A percentile compares a stretch with the other conserved stretches of the same genome.
Conservation (phyloP, 2,329 filamentous ascomycete genomes). For the Aspergillus phoenicis region DNA sequence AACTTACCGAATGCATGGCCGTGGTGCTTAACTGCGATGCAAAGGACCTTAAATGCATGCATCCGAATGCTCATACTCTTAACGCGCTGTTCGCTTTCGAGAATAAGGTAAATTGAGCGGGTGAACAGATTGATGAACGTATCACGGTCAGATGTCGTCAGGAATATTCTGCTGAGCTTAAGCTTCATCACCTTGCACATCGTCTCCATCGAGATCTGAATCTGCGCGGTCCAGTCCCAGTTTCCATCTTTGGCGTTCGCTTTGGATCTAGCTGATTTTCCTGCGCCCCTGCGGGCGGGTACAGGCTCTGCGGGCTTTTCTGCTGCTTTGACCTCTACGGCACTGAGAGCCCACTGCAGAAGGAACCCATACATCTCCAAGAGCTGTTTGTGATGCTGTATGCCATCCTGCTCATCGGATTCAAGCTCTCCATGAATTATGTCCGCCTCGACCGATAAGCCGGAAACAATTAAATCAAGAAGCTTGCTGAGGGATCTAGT, state of each 20-base stretch:
- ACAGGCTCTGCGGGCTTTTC: conserved; percentile 79
- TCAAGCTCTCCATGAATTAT: conserved; percentile 83
- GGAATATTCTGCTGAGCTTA: conserved; percentile 87
- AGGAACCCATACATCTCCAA: conserved; percentile 94
- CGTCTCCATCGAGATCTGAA: conserved; percentile 83
- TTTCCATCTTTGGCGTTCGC: conserved; percentile 67
- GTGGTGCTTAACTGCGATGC: conserved; percentile 95
- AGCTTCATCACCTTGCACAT: conserved; percentile 97
- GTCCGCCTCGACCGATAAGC: conserved; percentile 81
- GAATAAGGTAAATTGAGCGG: conserved; percentile 85
- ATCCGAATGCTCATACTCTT: conserved; percentile 89
- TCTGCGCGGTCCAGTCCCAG: conserved; percentile 87
- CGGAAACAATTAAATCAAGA: conserved; percentile 85
- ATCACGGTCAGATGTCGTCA: conserved; percentile 94
- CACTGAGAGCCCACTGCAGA: conserved; percentile 90
- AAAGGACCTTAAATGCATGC: conserved; percentile 96
- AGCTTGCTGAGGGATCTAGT: conserved; percentile 86
- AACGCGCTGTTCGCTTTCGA: conserved; percentile 90
- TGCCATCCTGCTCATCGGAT: conserved; percentile 83
- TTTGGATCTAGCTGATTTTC: conserved; percentile 73
- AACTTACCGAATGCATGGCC: conserved; percentile 85
- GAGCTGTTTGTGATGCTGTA: conserved; percentile 84
- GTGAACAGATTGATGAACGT: conserved; percentile 93
- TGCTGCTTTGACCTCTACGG: conserved; percentile 89
- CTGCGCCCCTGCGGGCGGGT: conserved; percentile 71